These are phyloP conservation scores for Mortierella sp. DNA, from an alignment of 371 early-diverging fungal species.

Conservation along the genomic window DNA sequence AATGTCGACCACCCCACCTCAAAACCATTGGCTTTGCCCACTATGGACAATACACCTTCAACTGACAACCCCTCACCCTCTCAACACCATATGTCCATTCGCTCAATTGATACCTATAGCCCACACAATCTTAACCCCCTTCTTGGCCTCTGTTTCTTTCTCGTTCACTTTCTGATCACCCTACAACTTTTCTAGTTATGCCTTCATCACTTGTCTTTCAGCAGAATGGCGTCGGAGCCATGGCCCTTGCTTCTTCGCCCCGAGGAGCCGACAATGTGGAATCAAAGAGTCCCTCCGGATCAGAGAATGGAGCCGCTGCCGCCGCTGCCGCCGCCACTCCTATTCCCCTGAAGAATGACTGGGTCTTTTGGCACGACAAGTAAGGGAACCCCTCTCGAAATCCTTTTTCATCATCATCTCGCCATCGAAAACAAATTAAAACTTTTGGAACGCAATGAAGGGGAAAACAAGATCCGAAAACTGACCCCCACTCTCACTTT, in stretches of 20 bases:
- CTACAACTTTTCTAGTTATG: conserved; percentile 20
- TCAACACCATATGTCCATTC: background rate
- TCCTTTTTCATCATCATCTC: background rate
- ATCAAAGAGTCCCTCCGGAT: conserved; percentile 43
- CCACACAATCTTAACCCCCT: no score
- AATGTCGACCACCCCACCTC: background rate
- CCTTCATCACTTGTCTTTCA: conserved; percentile 57
- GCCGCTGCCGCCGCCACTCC: conserved; percentile 19
- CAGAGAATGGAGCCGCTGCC: conserved; percentile 32
- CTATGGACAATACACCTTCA: background rate
- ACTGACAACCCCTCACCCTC: background rate
- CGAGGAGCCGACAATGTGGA: conserved; percentile 43
- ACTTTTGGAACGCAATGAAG: no score
- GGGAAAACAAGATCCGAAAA: background rate
- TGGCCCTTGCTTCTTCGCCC: conserved; percentile 52
- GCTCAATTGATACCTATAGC: background rate
- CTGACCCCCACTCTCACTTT: background rate
- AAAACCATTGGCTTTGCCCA: background rate
- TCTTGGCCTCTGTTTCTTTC: no score
- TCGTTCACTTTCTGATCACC: background rate
- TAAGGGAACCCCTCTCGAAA: conserved; percentile 36
- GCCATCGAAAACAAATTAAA: background rate
- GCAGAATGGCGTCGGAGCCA: conserved; percentile 51
- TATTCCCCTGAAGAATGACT: conserved; percentile 66
- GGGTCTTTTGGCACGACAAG: conserved; percentile 80